Evolutionary conservation across 345 rosid genomes (phyloP).

Genomic region (Jatropha curcas): DNA sequence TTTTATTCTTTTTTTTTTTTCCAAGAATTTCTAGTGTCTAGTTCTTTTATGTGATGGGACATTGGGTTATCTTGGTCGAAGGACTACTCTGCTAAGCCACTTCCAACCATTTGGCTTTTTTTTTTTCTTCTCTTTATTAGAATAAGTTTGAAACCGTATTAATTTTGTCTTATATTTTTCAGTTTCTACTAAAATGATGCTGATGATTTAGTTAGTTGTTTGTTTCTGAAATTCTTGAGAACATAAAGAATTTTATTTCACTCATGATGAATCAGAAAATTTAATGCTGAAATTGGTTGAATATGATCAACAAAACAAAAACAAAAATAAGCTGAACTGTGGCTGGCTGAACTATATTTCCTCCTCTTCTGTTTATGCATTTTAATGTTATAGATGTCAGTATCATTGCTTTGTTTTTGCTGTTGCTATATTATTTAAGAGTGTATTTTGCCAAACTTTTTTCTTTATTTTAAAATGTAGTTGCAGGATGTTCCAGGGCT

Average conservation of each 20-base stretch:
- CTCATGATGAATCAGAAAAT: too few relatives aligned
- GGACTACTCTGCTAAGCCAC: too few relatives aligned
- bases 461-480: constrained; percentile 19
- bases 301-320: background rate
- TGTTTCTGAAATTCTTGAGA: background rate
- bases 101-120: too few relatives aligned
- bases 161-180: too few relatives aligned
- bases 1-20: too few relatives aligned
- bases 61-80: too few relatives aligned
- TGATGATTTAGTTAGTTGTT: background rate
- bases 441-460: background rate
- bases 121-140: too few relatives aligned
- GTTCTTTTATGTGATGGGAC: too few relatives aligned
- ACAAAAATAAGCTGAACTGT: background rate
- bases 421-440: constrained; percentile 4
- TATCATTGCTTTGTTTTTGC: background rate
- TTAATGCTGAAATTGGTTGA: background rate
- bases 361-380: too few relatives aligned
- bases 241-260: too few relatives aligned
- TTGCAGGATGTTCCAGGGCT: constrained; percentile 13
- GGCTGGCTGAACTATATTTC: background rate
- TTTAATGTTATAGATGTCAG: background rate
- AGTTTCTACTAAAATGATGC: background rate
- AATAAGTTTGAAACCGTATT: too few relatives aligned
- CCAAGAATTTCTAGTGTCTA: too few relatives aligned